Evolutionary conservation across 176 grass and related monocot genomes (phyloP).

Genomic region (Poa annua): DNA sequence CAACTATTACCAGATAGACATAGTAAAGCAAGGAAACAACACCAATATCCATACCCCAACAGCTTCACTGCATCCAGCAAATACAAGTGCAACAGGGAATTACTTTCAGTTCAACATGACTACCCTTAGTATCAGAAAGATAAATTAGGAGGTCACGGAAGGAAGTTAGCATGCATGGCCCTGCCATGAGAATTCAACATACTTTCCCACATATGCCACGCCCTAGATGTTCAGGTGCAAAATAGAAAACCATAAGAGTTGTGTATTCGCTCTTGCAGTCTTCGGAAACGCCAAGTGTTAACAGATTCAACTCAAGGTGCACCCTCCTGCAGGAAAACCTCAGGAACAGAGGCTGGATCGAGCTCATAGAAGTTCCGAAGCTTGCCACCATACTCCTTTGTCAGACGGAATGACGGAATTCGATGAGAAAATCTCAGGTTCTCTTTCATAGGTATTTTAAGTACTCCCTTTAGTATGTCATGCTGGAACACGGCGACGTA

Average conservation of each 20-base stretch:
- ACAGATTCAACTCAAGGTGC: neutral
- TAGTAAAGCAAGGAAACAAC: neutral
- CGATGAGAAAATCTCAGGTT: conserved; percentile 64
- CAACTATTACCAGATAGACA: neutral
- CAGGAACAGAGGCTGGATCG: conserved; percentile 62
- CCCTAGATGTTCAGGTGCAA: neutral
- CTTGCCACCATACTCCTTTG: conserved; percentile 57
- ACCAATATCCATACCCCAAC: conserved; percentile 9
- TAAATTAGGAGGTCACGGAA: neutral
- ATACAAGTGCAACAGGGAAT: neutral
- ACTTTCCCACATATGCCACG: neutral
- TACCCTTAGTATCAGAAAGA: neutral
- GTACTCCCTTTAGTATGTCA: conserved; percentile 23
- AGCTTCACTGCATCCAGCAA: neutral
- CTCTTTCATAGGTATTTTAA: conserved; percentile 43
- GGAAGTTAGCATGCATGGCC: neutral
- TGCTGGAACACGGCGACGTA: conserved; percentile 62
- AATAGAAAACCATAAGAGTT: neutral
- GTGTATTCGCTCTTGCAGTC: neutral
- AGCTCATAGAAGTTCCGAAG: conserved; percentile 69
- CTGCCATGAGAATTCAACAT: neutral
- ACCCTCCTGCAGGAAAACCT: neutral
- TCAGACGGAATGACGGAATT: conserved; percentile 59
- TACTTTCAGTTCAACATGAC: conserved; percentile 14
- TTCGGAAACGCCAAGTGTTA: neutral